Base-by-base conservation (phyloP, 106 monocot species). In the Allium sativum region DNA sequence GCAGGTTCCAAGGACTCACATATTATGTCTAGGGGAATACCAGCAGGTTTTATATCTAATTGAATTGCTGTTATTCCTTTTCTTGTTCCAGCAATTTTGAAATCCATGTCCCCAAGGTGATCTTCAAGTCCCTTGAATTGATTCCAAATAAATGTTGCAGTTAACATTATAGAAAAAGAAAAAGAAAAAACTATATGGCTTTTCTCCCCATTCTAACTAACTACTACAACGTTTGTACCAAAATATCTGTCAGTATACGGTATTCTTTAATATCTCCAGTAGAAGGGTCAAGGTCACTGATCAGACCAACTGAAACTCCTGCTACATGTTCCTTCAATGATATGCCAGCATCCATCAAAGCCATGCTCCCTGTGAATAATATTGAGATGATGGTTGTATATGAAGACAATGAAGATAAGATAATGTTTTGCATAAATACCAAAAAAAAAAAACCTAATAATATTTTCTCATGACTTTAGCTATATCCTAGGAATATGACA, bases 81-180 rank as follows among this genome's bases (percentile, higher is more conserved):
- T 42, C 73, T 82, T 54, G 96, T 91, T 70, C 96, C 96, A 7
- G 96, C 87, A 72, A 96, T 88, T 76, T 96, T 96, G 64, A 96
- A 96, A 52, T 96, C 96, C 96, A 96, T 96, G 71, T 96, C 96
- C 48, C 96, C 96, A 61, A 87, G 81, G 62, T 96, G 96, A 82
- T 96, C 96, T 77, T 96, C 96, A 58, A 96, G 82, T 48, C 96
- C 96, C 96, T 96, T 42, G 21, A 10, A 52, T 54, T 52, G 31
- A 31, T 31, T 31, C 31, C 31, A 31, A 31, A 31, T 5, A 31
- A 31, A 31, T 31, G 31, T 31, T 31, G 5, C 31, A 31, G 31
- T 3, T 22, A 22, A n/a, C n/a, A n/a, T n/a, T n/a, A n/a, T n/a
- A n/a, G n/a, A n/a, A n/a, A n/a, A n/a, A n/a, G n/a, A n/a, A 22